Conservation (phyloP, 2,329 filamentous ascomycete species). For the Xylaria sp. region DNA sequence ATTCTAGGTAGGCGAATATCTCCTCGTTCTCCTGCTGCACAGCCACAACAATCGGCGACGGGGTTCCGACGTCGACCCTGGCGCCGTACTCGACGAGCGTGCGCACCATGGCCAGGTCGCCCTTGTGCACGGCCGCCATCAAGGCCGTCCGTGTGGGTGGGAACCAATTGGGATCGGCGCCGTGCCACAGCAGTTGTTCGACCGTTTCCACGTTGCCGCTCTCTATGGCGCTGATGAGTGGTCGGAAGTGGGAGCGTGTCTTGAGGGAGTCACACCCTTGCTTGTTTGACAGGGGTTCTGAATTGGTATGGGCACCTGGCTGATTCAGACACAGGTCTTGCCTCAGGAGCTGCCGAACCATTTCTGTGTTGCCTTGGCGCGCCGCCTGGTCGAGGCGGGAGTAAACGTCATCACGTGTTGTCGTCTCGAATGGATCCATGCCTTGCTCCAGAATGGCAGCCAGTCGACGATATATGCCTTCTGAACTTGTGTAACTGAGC, state of each 20-base stretch:
- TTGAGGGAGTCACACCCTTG: constrained; percentile 26
- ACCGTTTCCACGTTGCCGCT: constrained; percentile 35
- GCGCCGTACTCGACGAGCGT: constrained; percentile 37
- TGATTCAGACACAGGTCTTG: constrained; percentile 36
- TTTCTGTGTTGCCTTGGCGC: constrained; percentile 34
- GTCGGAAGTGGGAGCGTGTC: constrained; percentile 29
- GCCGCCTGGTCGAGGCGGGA: constrained; percentile 32
- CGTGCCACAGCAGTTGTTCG: constrained; percentile 34
- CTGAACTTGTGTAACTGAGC: constrained; percentile 27
- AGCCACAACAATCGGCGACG: constrained; percentile 36
- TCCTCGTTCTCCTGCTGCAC: constrained; percentile 38
- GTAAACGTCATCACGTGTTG: constrained; percentile 30
- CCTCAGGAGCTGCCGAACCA: constrained; percentile 30
- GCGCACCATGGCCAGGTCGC: constrained; percentile 33
- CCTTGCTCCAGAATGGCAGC: constrained; percentile 22
- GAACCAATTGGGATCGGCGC: constrained; percentile 38
- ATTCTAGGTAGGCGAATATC: constrained; percentile 27
- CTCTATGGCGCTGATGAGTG: constrained; percentile 37
- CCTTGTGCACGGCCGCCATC: constrained; percentile 36
- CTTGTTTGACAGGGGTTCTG: constrained; percentile 23
- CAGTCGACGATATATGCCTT: constrained; percentile 20
- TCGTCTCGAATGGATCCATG: constrained; percentile 28
- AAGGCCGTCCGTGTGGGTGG: constrained; percentile 34
- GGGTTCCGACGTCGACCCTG: constrained; percentile 34
- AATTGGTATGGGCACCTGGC: constrained; percentile 24